Conservation (phyloP, 164 flowering plant genomes). For the Buxus sempervirens region DNA sequence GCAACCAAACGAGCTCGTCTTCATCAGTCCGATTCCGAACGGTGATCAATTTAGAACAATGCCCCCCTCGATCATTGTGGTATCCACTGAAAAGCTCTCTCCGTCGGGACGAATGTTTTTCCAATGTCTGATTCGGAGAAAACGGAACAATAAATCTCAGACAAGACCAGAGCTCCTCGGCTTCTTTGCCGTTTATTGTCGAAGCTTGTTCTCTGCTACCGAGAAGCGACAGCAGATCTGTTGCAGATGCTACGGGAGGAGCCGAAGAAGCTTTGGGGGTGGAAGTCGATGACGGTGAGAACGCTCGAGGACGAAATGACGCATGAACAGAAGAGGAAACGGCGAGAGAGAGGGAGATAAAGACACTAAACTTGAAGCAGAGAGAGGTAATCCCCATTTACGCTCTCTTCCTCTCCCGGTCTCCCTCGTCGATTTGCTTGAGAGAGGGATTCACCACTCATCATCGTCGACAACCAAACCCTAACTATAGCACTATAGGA, state of each 20-base stretch:
- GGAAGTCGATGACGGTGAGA: constrained; percentile 5
- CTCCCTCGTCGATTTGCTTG: too few relatives aligned
- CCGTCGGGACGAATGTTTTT: constrained; percentile 8
- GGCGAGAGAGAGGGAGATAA: constrained; percentile 51
- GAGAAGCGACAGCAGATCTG: constrained; percentile 68
- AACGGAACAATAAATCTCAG: constrained; percentile 80
- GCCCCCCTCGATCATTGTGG: background rate
- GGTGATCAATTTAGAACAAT: background rate
- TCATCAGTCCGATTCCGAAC: constrained; percentile 8
- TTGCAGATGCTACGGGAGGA: constrained; percentile 38
- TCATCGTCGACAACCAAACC: too few relatives aligned
- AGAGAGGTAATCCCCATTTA: constrained; percentile 23
- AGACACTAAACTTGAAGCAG: constrained; percentile 34
- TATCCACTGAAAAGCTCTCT: background rate
- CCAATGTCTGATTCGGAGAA: constrained; percentile 19
- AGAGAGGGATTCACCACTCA: too few relatives aligned
- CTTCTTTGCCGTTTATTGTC: constrained; percentile 36
- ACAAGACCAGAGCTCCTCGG: constrained; percentile 58
- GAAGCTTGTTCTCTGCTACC: constrained; percentile 55
- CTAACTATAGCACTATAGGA: too few relatives aligned
- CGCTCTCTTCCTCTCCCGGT: constrained; percentile 8
- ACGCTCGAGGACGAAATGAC: background rate
- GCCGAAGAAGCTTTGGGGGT: constrained; percentile 17
- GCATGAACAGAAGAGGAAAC: constrained; percentile 18
- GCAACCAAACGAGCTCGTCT: constrained; percentile 75